A percentile compares a stretch with the other conserved stretches of the same genome.
These are phyloP conservation scores for Pseudopediastrum boryanum DNA, from an alignment of 139 green algal genomes.

Conservation along the genomic window DNA sequence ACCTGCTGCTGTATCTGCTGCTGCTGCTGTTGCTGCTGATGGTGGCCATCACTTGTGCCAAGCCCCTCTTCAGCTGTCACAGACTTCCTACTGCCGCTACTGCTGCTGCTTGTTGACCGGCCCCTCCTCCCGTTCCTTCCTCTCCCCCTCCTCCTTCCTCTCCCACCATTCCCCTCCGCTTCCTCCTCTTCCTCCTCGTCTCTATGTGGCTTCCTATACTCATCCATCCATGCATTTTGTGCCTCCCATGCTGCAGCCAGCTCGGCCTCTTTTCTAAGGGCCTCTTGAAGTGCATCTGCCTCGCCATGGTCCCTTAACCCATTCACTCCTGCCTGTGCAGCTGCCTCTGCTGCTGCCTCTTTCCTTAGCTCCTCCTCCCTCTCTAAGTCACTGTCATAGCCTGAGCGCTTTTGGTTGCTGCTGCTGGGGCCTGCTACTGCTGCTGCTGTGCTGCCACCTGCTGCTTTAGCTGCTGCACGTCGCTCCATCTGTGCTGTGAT, in stretches of 20 bases:
- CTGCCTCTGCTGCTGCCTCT: neutral
- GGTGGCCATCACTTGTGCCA: neutral
- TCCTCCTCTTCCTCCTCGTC: neutral
- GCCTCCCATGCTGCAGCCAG: slow-evolving; percentile 13
- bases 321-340: neutral
- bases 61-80: neutral
- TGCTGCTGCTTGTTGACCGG: neutral
- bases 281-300: neutral
- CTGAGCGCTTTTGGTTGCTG: no score
- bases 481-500: slow-evolving; percentile 23
- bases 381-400: slow-evolving; percentile 15
- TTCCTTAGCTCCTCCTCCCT: slow-evolving; percentile 13
- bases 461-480: no score
- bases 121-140: neutral
- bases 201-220: slow-evolving; percentile 5
- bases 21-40: slow-evolving; percentile 18
- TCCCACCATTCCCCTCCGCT: neutral
- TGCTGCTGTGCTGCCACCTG: no score
- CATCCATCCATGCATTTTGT: slow-evolving; percentile 35
- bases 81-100: neutral
- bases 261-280: neutral
- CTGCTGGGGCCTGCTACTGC: no score
- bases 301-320: neutral
- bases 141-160: neutral
- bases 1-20: slow-evolving; percentile 1